These are phyloP conservation scores for Candida buenavistaensis DNA, from an alignment of 1,139 yeast species.

Conservation along the genomic window DNA sequence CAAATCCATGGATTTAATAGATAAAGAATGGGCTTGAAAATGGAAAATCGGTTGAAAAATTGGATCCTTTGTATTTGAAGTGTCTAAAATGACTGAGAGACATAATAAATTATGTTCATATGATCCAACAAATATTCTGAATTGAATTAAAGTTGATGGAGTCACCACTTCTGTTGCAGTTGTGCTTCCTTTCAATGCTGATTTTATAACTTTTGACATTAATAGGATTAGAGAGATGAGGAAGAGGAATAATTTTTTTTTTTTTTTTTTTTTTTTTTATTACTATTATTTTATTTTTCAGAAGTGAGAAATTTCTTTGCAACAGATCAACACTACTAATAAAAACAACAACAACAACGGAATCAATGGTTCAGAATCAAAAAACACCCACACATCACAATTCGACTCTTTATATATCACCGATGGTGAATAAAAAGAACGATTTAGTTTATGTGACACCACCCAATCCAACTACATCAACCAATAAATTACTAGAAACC, in stretches of 20 bases:
- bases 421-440: constrained; percentile 49
- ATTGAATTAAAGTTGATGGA: constrained; percentile 28
- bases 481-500: constrained; percentile 37
- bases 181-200: constrained; percentile 15
- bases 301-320: too few relatives aligned
- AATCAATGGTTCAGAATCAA: constrained; percentile 32
- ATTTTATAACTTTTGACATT: constrained; percentile 9
- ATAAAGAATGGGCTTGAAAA: constrained; percentile 89
- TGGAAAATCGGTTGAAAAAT: constrained; percentile 92
- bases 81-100: constrained; percentile 63
- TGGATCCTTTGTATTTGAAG: constrained; percentile 35
- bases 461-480: constrained; percentile 42
- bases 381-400: constrained; percentile 52
- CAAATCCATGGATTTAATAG: constrained; percentile 80
- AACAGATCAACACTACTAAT: not conserved
- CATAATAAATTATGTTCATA: constrained; percentile 92
- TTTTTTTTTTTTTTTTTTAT: not conserved
- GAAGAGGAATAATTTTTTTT: not conserved
- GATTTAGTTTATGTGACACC: constrained; percentile 53
- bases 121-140: constrained; percentile 88
- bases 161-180: constrained; percentile 5
- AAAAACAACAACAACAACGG: constrained; percentile 3
- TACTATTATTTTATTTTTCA: too few relatives aligned
- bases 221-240: constrained; percentile 1
- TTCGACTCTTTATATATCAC: constrained; percentile 64